phyloP scores from a whole-genome alignment of 345 rosid genomes.

The Euclidium syriacum region DNA sequence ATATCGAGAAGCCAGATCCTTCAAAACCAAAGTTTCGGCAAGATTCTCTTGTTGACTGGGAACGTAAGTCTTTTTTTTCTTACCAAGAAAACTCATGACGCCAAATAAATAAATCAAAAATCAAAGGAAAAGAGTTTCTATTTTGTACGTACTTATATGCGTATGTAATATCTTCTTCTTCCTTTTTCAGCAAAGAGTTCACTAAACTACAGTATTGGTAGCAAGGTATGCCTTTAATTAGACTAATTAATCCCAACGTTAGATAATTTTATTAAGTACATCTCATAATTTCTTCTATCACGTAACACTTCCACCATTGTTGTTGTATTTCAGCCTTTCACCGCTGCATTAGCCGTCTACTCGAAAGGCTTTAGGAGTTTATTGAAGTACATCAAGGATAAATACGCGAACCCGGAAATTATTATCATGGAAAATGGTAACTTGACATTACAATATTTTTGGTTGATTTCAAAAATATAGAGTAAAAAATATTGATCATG shows the following conservation, averaged over 20 bases:
- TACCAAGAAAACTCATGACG: too few relatives aligned
- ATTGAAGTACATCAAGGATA: constrained; percentile 28
- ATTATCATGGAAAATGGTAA: constrained; percentile 45
- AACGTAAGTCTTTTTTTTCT: constrained; percentile 27
- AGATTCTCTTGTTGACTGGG: constrained; percentile 24
- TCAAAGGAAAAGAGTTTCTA: too few relatives aligned
- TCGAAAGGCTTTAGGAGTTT: constrained; percentile 32
- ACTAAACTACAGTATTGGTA: background rate
- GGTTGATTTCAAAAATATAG: too few relatives aligned
- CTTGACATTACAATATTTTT: too few relatives aligned
- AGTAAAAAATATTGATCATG: background rate
- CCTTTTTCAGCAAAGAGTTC: constrained; percentile 1
- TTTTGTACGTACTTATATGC: too few relatives aligned
- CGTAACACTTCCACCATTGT: too few relatives aligned
- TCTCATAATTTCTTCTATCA: too few relatives aligned
- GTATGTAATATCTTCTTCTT: too few relatives aligned
- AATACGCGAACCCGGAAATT: constrained; percentile 30
- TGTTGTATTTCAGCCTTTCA: constrained; percentile 22
- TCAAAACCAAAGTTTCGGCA: constrained; percentile 17
- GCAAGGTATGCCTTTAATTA: constrained; percentile 1
- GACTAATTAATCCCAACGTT: too few relatives aligned
- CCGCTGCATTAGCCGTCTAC: constrained; percentile 24
- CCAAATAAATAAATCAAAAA: too few relatives aligned
- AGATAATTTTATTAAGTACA: too few relatives aligned
- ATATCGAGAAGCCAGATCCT: background rate